Percentiles rank a stretch among this genome's conserved stretches.
phyloP scores from a whole-genome alignment of 163 green algal genomes.

The Trebouxia gelatinosa region DNA sequence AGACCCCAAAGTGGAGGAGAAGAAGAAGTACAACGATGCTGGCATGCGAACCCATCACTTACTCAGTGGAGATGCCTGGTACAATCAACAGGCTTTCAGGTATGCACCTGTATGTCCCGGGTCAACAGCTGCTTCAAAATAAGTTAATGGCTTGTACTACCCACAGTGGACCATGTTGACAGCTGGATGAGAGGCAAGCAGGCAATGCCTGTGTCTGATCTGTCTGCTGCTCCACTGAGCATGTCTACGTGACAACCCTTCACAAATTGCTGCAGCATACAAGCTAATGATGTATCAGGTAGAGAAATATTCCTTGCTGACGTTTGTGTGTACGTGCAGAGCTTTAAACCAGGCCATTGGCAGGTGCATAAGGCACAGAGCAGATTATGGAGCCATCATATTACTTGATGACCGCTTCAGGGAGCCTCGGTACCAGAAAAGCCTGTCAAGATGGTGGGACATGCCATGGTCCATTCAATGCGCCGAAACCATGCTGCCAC shows the following conservation, averaged over 20 bases:
- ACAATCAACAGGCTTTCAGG: slow-evolving; percentile 92
- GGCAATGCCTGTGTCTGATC: background rate
- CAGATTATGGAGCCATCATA: slow-evolving; percentile 88
- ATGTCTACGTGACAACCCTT: background rate
- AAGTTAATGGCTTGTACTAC: too few species aligned
- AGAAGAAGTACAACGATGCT: slow-evolving; percentile 68
- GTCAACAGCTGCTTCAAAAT: too few species aligned
- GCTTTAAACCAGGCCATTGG: slow-evolving; percentile 92
- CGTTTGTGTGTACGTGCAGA: slow-evolving; percentile 33
- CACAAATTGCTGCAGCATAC: background rate
- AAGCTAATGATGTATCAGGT: background rate
- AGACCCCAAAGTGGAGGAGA: slow-evolving; percentile 58
- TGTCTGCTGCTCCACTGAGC: background rate
- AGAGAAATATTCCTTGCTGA: background rate
- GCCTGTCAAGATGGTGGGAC: slow-evolving; percentile 59
- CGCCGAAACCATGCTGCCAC: background rate
- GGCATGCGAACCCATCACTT: slow-evolving; percentile 37
- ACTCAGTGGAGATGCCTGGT: slow-evolving; percentile 85
- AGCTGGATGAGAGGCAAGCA: too few species aligned
- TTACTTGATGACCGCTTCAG: slow-evolving; percentile 82
- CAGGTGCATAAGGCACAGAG: slow-evolving; percentile 84
- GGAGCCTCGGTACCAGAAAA: slow-evolving; percentile 46
- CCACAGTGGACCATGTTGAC: too few species aligned
- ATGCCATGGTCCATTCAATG: background rate
- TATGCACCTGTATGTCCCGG: slow-evolving; percentile 24